Base-by-base conservation (phyloP, 768 basidiomycete species). In the Paxillus rubicundulus region DNA sequence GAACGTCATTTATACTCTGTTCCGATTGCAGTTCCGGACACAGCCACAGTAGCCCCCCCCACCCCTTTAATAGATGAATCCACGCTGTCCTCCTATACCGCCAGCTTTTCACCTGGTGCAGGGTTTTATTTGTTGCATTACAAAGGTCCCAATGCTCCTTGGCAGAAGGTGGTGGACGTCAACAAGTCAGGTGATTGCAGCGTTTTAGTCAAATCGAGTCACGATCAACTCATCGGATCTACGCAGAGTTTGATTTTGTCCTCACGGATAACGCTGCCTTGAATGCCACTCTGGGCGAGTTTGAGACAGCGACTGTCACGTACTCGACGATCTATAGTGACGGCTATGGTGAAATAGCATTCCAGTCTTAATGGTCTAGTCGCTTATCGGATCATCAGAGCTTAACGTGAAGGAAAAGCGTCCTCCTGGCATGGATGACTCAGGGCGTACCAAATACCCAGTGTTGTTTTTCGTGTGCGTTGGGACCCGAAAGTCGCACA, bases 371-470 rank as follows among this genome's bases (percentile, higher is more conserved):
- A 40, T 42, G 48, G 42, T 44, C 45, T 41, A 44, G 50, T 59
- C 56, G 57, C 57, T 68, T 54, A 62, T 50, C 47, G 50, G 54
- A 45, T 51, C 54, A 20, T 34, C 60, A 94, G 92, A 92, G 62
- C 74, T 98, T 50, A 97, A 97, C 68, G 89, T 90, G 50, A 79
- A 89, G 63, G 95, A 98, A 72, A 81, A 96, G 59, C 82, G 92
- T 14, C 97, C 97, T 16, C 92, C 93, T 4, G 78, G 81, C 53
- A 89, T 98, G 85, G 97, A 99, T 61, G 86, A 89, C 61, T 87
- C 92, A 18, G 97, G 97, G n/a, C 84, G 90, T 40, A 92, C 88
- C 9, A 94, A 96, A 68, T 98, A 99, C 64, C 91, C 97, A 1
- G 93, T 98, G 18, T 74, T 99, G 27, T 93, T 98, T 76, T 76